Evolutionary conservation across 768 basidiomycete genomes (phyloP).

Genomic region (Leccinum obscurum): DNA sequence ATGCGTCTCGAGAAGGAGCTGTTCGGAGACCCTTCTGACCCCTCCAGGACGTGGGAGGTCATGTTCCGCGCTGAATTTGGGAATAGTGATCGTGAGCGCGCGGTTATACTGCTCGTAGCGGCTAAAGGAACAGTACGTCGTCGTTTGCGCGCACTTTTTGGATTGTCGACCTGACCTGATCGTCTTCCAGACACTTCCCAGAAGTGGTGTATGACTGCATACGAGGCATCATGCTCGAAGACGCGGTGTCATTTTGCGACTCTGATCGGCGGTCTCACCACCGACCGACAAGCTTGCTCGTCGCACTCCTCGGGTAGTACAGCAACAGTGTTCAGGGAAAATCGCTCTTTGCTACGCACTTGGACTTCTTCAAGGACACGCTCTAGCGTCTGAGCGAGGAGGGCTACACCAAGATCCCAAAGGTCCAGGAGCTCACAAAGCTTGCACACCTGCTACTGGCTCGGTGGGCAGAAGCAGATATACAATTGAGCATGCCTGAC

Average conservation of each 20-base stretch:
- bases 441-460: too few species aligned
- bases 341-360: too few species aligned
- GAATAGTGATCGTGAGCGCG: conserved; percentile 71
- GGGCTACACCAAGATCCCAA: too few species aligned
- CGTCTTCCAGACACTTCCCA: conserved; percentile 48
- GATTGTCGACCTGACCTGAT: neutral
- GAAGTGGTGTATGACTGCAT: conserved; percentile 70
- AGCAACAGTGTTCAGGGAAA: too few species aligned
- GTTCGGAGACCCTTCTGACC: conserved; percentile 85
- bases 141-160: neutral
- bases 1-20: conserved; percentile 92
- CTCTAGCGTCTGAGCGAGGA: too few species aligned
- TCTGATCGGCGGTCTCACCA: too few species aligned
- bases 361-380: too few species aligned
- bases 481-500: too few species aligned
- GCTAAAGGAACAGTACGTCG: conserved; percentile 64
- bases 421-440: too few species aligned
- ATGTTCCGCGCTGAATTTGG: conserved; percentile 96
- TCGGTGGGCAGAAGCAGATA: too few species aligned
- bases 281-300: too few species aligned
- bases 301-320: too few species aligned
- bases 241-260: conserved; percentile 37
- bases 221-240: conserved; percentile 77
- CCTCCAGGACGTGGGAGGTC: conserved; percentile 84
- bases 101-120: conserved; percentile 66